These are phyloP conservation scores for Penicillium pancosmium DNA, from an alignment of 495 filamentous ascomycete genomes.

Conservation along the genomic window DNA sequence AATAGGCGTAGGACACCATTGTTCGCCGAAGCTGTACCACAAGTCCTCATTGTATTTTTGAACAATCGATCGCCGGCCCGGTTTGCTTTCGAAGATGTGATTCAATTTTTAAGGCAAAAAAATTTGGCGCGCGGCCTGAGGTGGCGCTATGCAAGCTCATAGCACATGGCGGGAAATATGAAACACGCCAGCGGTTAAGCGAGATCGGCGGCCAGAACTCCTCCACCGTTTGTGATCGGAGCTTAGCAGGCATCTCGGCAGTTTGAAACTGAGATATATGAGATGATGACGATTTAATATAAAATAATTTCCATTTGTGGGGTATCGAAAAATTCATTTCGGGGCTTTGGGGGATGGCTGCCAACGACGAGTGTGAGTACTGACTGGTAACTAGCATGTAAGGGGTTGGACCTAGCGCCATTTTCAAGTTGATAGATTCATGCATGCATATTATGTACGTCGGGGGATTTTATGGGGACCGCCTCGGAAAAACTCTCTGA, in stretches of 20 bases:
- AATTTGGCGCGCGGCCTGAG: constrained; percentile 1
- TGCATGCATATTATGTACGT: no score
- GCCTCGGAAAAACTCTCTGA: no score
- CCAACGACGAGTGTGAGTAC: not conserved
- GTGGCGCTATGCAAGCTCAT: constrained; percentile 2
- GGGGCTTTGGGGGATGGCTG: not conserved
- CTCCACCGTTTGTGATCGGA: not conserved
- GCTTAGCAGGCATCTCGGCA: not conserved
- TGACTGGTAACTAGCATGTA: no score
- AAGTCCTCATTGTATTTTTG: not conserved
- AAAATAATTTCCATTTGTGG: not conserved
- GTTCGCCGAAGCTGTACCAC: not conserved
- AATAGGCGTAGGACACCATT: not conserved
- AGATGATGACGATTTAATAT: not conserved
- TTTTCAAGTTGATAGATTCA: no score
- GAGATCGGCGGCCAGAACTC: not conserved
- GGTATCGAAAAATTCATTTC: not conserved
- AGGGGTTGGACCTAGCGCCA: no score
- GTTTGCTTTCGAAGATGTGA: no score
- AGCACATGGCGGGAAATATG: not conserved
- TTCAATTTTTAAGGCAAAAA: not conserved
- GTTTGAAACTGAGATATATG: constrained; percentile 1
- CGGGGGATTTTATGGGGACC: no score
- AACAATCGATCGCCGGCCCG: no score
- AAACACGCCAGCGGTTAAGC: constrained; percentile 7